Percentiles rank a stretch among this genome's conserved stretches.
phyloP scores from a whole-genome alignment of 176 grass and related monocot species.

The Oryza australiensis region DNA sequence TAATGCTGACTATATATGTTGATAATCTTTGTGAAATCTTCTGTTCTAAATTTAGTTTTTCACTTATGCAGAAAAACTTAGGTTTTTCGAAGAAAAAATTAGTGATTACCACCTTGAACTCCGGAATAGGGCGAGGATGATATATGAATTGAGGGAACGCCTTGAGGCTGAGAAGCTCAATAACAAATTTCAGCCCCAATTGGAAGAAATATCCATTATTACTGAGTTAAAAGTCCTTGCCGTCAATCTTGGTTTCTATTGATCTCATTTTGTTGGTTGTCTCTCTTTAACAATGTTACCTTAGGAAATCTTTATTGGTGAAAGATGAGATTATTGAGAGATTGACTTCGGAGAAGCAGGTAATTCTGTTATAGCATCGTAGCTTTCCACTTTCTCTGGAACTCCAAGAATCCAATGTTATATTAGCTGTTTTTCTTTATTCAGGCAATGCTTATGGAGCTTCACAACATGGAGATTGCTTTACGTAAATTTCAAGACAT shows the following conservation, averaged over 20 bases:
- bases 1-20: background rate
- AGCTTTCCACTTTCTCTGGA: background rate
- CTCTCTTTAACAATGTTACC: constrained; percentile 63
- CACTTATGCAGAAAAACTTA: constrained; percentile 59
- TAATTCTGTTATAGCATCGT: constrained; percentile 16
- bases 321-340: constrained; percentile 81
- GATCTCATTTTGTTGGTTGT: constrained; percentile 26
- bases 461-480: constrained; percentile 60
- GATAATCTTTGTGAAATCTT: background rate
- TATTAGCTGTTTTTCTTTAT: constrained; percentile 13
- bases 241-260: constrained; percentile 20
- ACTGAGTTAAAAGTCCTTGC: constrained; percentile 12
- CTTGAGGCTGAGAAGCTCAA: constrained; percentile 64
- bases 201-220: constrained; percentile 87
- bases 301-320: constrained; percentile 61
- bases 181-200: constrained; percentile 50
- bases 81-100: constrained; percentile 70
- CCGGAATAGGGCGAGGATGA: constrained; percentile 53
- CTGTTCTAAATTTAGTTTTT: constrained; percentile 28
- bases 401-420: constrained; percentile 10
- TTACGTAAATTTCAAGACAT: constrained; percentile 44
- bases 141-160: constrained; percentile 63
- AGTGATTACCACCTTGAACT: constrained; percentile 63
- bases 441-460: constrained; percentile 60
- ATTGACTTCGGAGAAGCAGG: constrained; percentile 78